Conservation (phyloP, 1,284 basidiomycete genomes). For the Fomitopsis palustris region DNA sequence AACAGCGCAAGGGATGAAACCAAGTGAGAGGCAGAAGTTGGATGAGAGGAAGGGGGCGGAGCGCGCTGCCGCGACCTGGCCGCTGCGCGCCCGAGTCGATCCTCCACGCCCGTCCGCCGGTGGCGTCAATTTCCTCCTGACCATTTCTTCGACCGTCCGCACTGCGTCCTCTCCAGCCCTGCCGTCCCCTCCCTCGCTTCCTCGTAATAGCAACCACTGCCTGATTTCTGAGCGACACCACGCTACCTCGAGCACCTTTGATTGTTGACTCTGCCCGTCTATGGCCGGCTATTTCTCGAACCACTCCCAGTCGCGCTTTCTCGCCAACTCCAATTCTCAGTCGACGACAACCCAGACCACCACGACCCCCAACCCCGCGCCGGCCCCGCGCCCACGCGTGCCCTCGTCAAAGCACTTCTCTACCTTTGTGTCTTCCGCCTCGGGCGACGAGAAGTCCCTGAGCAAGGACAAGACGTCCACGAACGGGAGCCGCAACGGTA, state of each 20-base stretch:
- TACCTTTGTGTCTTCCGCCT: constrained; percentile 48
- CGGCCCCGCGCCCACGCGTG: constrained; percentile 39
- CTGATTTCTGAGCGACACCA: neutral
- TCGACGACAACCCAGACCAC: constrained; percentile 19
- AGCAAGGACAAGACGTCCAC: constrained; percentile 41
- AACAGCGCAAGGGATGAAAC: constrained; percentile 1
- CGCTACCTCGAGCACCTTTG: neutral
- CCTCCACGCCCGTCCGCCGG: constrained; percentile 8
- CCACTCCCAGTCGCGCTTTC: constrained; percentile 71
- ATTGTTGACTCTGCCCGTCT: neutral
- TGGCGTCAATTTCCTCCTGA: neutral
- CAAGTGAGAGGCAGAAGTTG: constrained; percentile 9
- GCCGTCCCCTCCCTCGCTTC: neutral
- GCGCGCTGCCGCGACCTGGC: neutral
- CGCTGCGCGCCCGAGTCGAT: neutral
- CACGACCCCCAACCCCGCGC: constrained; percentile 17
- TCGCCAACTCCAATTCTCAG: constrained; percentile 41
- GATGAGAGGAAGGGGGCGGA: constrained; percentile 2
- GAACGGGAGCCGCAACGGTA: constrained; percentile 34
- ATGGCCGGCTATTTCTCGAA: constrained; percentile 73
- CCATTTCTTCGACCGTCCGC: neutral
- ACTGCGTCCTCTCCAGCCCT: neutral
- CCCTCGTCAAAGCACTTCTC: constrained; percentile 73
- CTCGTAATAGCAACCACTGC: neutral
- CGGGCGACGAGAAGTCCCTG: constrained; percentile 39